These are phyloP conservation scores for Ceratocystis harringtonii DNA, from an alignment of 2,329 filamentous ascomycete species.

Conservation along the genomic window DNA sequence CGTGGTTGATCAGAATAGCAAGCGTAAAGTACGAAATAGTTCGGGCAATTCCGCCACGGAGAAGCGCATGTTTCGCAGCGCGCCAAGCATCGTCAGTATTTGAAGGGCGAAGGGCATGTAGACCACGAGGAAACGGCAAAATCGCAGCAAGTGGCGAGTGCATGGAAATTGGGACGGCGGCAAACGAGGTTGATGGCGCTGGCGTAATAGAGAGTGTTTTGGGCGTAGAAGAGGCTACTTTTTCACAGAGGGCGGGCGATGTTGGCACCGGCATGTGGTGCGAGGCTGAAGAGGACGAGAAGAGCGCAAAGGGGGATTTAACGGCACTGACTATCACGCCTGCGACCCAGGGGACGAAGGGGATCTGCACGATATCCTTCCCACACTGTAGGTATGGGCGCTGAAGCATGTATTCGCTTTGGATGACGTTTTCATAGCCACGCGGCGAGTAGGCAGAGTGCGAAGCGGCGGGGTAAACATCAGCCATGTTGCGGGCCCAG, in stretches of 20 bases:
- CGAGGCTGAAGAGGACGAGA: neutral
- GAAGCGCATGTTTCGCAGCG: constrained; percentile 18
- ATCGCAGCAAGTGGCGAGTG: constrained; percentile 12
- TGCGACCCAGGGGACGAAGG: constrained; percentile 14
- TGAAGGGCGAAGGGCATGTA: constrained; percentile 9
- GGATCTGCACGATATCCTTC: constrained; percentile 13
- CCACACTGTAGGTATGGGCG: constrained; percentile 15
- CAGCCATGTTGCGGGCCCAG: constrained; percentile 14
- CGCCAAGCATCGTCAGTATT: constrained; percentile 16
- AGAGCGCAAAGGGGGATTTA: constrained; percentile 12
- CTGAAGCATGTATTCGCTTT: constrained; percentile 14
- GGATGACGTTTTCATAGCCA: constrained; percentile 11
- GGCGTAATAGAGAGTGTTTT: constrained; percentile 12
- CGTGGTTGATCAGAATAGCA: constrained; percentile 28
- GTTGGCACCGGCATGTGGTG: constrained; percentile 6
- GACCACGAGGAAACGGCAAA: constrained; percentile 8
- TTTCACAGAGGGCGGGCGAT: constrained; percentile 14
- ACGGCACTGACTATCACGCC: constrained; percentile 10
- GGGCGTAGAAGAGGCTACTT: constrained; percentile 14
- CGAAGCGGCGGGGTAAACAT: constrained; percentile 15
- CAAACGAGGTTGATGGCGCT: constrained; percentile 11
- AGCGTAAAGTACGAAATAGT: constrained; percentile 22
- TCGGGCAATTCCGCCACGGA: constrained; percentile 21
- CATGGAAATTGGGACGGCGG: constrained; percentile 11
- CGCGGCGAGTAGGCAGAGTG: constrained; percentile 1